Evolutionary conservation across 768 basidiomycete genomes (phyloP).

Genomic region (Chiua virens): DNA sequence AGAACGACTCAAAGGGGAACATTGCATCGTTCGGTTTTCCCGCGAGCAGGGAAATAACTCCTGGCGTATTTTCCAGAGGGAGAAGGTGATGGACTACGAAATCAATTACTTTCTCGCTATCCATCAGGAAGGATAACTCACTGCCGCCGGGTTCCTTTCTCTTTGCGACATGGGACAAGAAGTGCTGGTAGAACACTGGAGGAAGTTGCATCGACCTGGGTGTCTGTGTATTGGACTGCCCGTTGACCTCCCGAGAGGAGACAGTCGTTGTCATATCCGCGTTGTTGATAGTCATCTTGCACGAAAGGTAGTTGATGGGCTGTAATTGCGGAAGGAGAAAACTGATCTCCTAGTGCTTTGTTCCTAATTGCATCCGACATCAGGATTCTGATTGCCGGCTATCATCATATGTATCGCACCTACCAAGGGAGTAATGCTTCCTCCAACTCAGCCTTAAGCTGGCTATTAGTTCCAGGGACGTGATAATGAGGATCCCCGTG

Average conservation of each 20-base stretch:
- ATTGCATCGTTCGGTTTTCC: constrained; percentile 88
- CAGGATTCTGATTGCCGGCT: too few species aligned
- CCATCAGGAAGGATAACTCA: constrained; percentile 29
- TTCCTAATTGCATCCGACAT: background rate
- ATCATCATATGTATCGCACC: too few species aligned
- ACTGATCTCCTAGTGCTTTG: background rate
- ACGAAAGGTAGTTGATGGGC: background rate
- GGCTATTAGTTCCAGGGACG: too few species aligned
- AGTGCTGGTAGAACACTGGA: constrained; percentile 55
- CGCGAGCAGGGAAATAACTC: constrained; percentile 78
- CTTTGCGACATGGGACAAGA: constrained; percentile 64
- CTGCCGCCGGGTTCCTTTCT: constrained; percentile 60
- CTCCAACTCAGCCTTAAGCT: too few species aligned
- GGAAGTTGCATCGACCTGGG: constrained; percentile 37
- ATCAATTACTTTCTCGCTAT: background rate
- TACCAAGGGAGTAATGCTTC: too few species aligned
- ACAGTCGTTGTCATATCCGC: background rate
- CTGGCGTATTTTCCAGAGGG: constrained; percentile 76
- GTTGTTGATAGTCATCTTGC: constrained; percentile 10
- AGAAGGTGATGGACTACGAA: constrained; percentile 61
- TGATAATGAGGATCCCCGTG: too few species aligned
- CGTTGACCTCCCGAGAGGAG: background rate
- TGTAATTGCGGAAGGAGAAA: background rate
- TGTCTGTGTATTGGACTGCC: background rate
- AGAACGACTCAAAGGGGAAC: constrained; percentile 87